These are phyloP conservation scores for Moricandia arvensis DNA, from an alignment of 345 rosid species.

Conservation along the genomic window DNA sequence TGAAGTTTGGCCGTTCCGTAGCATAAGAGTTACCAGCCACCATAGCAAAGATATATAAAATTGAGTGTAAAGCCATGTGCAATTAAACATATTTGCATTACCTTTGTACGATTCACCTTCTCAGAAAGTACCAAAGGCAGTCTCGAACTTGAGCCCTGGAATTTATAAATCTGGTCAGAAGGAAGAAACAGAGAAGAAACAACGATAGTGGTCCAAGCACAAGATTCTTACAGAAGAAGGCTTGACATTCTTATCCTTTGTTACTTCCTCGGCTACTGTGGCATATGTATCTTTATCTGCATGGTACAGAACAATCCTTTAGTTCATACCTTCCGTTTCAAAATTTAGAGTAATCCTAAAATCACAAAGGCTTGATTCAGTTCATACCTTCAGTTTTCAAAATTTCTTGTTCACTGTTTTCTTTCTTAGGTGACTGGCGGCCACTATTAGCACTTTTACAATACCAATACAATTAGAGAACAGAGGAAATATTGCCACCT, in stretches of 20 bases:
- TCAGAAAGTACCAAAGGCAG: slow-evolving; percentile 89
- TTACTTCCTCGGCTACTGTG: slow-evolving; percentile 49
- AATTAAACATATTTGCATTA: slow-evolving; percentile 31
- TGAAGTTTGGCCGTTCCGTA: not conserved
- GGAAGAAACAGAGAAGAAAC: slow-evolving; percentile 20
- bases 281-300: slow-evolving; percentile 52
- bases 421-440: slow-evolving; percentile 37
- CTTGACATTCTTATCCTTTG: slow-evolving; percentile 46
- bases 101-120: slow-evolving; percentile 89
- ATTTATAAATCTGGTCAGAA: slow-evolving; percentile 28
- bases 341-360: slow-evolving; percentile 2
- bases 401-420: slow-evolving; percentile 32
- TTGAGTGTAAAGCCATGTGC: not conserved
- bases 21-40: not conserved
- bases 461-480: not conserved
- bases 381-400: slow-evolving; percentile 48
- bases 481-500: not conserved
- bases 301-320: slow-evolving; percentile 12
- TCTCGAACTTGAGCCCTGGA: slow-evolving; percentile 69
- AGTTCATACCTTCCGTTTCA: slow-evolving; percentile 47
- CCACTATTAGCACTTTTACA: slow-evolving; percentile 24
- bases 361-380: not conserved
- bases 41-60: not conserved
- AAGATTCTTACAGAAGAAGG: slow-evolving; percentile 63
- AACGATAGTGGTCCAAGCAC: slow-evolving; percentile 9